Percentiles rank a stretch among this genome's conserved stretches.
Conservation (phyloP, 805 yeast species). For the Monosporozyma aquatica region DNA sequence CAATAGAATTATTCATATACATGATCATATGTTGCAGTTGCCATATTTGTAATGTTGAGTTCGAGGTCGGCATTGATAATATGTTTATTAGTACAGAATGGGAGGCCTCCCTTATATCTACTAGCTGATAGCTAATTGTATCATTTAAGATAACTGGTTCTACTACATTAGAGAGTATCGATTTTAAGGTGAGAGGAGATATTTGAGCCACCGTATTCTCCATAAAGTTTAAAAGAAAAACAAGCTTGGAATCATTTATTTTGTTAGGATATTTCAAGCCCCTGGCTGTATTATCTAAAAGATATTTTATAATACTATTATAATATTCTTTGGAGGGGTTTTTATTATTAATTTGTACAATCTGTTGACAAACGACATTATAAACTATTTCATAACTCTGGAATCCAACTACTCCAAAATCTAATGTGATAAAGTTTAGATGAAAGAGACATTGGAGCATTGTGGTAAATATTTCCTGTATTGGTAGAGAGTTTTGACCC, state of each 20-base stretch:
- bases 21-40: conserved; percentile 6
- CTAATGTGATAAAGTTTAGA: conserved; percentile 18
- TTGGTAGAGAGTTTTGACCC: conserved; percentile 7
- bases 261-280: conserved; percentile 8
- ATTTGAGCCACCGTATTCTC: conserved; percentile 13
- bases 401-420: conserved; percentile 23
- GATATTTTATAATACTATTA: not conserved
- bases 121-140: conserved; percentile 7
- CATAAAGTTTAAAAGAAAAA: conserved; percentile 19
- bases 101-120: conserved; percentile 18
- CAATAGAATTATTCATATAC: conserved; percentile 13
- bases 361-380: conserved; percentile 8
- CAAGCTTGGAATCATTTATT: conserved; percentile 16
- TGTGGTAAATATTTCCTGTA: not conserved
- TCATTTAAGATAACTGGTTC: not conserved
- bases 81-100: conserved; percentile 15
- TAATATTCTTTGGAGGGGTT: not conserved
- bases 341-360: not conserved
- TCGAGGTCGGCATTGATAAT: conserved; percentile 4
- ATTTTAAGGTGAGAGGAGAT: not conserved
- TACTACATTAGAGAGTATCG: not conserved
- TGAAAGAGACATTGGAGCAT: conserved; percentile 14
- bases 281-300: not conserved
- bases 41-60: conserved; percentile 3
- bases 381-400: conserved; percentile 22